phyloP scores from a whole-genome alignment of 768 basidiomycete species.

The Rhodosporidiobolus odoratus region DNA sequence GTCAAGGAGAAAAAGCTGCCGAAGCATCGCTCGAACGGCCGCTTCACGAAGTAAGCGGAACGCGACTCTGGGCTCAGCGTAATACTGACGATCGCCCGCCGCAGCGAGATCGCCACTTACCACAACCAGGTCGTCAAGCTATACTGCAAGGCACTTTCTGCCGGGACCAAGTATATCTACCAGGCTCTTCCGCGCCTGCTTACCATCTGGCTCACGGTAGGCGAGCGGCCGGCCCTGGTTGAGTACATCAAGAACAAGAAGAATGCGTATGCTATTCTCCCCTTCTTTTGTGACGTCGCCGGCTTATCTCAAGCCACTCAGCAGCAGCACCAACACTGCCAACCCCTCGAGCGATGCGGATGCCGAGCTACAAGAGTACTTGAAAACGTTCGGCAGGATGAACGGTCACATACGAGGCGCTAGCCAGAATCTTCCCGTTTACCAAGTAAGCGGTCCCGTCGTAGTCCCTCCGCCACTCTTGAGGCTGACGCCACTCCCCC shows the following conservation, averaged over 20 bases:
- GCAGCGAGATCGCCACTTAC: neutral
- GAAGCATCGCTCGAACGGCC: neutral
- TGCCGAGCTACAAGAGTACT: slow-evolving; percentile 8
- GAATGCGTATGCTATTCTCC: neutral
- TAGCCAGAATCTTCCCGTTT: slow-evolving; percentile 56
- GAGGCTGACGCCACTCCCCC: neutral
- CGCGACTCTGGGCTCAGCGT: neutral
- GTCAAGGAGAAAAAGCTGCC: slow-evolving; percentile 4
- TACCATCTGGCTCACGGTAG: slow-evolving; percentile 89
- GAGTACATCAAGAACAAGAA: slow-evolving; percentile 30
- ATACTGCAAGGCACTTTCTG: slow-evolving; percentile 55
- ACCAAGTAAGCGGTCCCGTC: slow-evolving; percentile 61
- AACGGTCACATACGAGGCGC: neutral
- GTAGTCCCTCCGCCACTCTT: neutral
- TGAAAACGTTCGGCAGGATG: neutral
- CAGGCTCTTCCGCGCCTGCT: slow-evolving; percentile 89
- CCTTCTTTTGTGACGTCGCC: neutral
- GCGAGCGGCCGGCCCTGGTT: slow-evolving; percentile 54
- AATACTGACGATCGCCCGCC: neutral
- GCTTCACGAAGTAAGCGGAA: neutral
- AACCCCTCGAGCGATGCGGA: neutral
- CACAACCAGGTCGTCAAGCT: slow-evolving; percentile 19
- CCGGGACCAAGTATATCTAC: slow-evolving; percentile 91
- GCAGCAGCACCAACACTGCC: neutral
- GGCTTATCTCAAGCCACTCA: neutral